Base-by-base conservation (phyloP, 31 red algal species). In the Bonnemaisonia californica region DNA sequence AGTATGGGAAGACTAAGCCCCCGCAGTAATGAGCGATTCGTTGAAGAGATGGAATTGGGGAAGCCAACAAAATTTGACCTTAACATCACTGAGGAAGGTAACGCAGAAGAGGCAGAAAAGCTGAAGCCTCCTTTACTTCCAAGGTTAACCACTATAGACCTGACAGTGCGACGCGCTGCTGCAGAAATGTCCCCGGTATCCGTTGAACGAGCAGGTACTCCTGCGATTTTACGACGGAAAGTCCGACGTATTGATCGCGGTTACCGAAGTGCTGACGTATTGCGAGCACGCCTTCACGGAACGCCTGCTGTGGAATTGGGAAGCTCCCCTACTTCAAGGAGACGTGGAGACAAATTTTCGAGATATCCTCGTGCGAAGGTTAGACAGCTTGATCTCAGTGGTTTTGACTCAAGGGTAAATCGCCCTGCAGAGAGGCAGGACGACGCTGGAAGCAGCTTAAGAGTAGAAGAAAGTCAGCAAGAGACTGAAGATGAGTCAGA, bases 161-260 rank as follows among this genome's bases (percentile, higher is more conserved):
- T 31, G 68, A 27, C 40, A 27, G 26, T 30, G 62, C 36, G 31
- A 16, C 4, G 71, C 21, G 51, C 4, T 59, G 19, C 11, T 28
- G 4, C 22, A 24, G 74, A 42, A 27, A 70, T 56, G 35, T 76
- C 59, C 27, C 63, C 62, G 7, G 62, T 54, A 11, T 65, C 83
- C 60, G 28, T 61, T 16, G 73, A 87, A 13, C 41, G 83, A 29
- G 69, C 74, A 38, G 83, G 61, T 2, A 59, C 64, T 29, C 83
- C 83, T 22, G 83, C 83, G 12, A 54, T 87, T 16, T 34, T 87
- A 35, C 59, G 83, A 26, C 58, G 74, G 28, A 77, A 87, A 27
- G 83, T 75, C 9, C 58, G 63, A 22, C 39, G 83, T 37, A 62
- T 57, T 22, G 83, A 87, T 30, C 58, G 83, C 33, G 83, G 83